Conservation (phyloP, 495 filamentous ascomycete genomes). For the Tuber indicum region DNA sequence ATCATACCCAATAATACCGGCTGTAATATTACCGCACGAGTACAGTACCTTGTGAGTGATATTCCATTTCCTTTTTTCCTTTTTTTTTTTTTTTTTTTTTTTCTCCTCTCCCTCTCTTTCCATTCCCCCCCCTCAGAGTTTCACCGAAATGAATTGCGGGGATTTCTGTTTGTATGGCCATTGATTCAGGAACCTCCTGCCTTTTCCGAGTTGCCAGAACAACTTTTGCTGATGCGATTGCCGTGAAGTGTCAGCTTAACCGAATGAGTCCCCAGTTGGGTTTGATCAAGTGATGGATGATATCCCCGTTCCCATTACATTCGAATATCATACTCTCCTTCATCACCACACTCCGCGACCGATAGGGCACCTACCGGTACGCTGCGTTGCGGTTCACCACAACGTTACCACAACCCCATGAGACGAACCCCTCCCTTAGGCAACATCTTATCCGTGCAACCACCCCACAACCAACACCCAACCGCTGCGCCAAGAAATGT, state of each 20-base stretch:
- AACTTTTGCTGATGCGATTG: not conserved
- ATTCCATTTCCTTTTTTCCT: not conserved
- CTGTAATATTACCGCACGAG: not conserved
- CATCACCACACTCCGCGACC: not conserved
- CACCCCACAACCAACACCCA: conserved; percentile 2
- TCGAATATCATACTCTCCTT: not conserved
- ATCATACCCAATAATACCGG: not conserved
- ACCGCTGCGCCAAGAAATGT: not conserved
- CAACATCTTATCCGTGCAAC: not conserved
- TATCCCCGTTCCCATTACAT: not conserved
- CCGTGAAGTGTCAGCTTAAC: not conserved
- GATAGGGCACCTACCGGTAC: not conserved
- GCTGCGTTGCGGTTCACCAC: not conserved
- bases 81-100: not conserved
- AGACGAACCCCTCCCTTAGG: not conserved
- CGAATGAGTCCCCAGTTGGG: not conserved
- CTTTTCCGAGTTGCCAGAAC: not conserved
- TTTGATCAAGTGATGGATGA: not conserved
- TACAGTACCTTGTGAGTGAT: not conserved
- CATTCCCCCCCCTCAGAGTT: not conserved
- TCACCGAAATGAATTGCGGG: not conserved
- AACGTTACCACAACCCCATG: not conserved
- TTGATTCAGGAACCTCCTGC: not conserved
- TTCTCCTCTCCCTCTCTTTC: not conserved
- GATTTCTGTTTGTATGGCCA: not conserved